Evolutionary conservation across 805 yeast genomes (phyloP), one percentile per base, ranked within the genome.

Genomic region (Jamesozyma rosinii): DNA sequence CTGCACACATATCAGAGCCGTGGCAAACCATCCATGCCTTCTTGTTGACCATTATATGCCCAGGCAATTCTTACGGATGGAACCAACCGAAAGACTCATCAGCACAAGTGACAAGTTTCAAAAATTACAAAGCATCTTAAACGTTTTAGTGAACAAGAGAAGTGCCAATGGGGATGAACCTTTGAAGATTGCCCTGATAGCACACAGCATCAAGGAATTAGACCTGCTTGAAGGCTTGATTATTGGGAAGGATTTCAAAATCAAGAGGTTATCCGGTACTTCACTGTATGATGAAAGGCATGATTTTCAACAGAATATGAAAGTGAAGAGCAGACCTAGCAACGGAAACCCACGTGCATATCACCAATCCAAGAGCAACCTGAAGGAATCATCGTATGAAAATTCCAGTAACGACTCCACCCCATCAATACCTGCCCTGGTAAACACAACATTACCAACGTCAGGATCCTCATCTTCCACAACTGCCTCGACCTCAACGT

Each of bases 41-140:
- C 58, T 84, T 35, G 89, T 83, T 26, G 84, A 82, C 50, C 92
- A 84, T 59, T 84, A 77, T 52, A 78, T 83, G 58, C 88, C 92
- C 6, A 77, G 77, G 50, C 81, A 79, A 44, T 63, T 83, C 48
- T 57, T 84, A 14, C 63, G 81, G 32, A 75, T 78, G 79, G 84
- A 81, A 49, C 69, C 83, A 1, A 81, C 75, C 45, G 78, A 75
- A 42, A 59, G 73, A 38, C 62, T 82, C 39, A 63, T 70, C 35
- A 61, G 62, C 35, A 67, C 79, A 9, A 75, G 84, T 18, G 83
- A 80, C 24, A 83, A 83, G 52, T 76, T 81, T 45, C 65, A 64
- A 46, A 64, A 72, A 37, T 68, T 81, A 47, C 78, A 81, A 51
- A 61, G 68, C 31, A 50, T 81, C 6, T 39, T 63, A 48, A 58